Conservation (phyloP, 2,329 filamentous ascomycete genomes). For the Cephalotrichum gorgonifer region DNA sequence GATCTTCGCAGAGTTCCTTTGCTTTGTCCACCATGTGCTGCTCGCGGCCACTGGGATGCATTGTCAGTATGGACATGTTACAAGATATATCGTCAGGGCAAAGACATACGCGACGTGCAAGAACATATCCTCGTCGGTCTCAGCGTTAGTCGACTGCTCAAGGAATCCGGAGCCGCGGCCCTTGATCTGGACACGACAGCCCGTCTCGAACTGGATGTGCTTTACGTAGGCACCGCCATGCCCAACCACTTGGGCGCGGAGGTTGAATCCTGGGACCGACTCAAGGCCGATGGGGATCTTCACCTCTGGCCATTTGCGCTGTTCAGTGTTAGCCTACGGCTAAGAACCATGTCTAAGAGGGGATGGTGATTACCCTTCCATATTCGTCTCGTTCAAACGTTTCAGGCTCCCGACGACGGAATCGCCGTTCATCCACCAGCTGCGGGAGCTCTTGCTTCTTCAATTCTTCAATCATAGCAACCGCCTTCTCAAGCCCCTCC, state of each 20-base stretch:
- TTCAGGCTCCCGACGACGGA: constrained; percentile 73
- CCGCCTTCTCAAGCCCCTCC: constrained; percentile 79
- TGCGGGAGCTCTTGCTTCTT: constrained; percentile 96
- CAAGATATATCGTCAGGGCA: background rate
- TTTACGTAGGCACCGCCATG: constrained; percentile 94
- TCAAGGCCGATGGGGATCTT: constrained; percentile 87
- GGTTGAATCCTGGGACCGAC: constrained; percentile 86
- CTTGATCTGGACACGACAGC: constrained; percentile 96
- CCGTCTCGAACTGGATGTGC: constrained; percentile 91
- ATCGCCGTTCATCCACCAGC: constrained; percentile 86
- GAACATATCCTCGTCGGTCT: constrained; percentile 95
- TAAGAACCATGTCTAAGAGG: constrained; percentile 4
- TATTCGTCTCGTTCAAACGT: constrained; percentile 82
- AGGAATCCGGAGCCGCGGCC: constrained; percentile 91
- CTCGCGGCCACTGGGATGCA: constrained; percentile 62
- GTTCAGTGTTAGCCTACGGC: constrained; percentile 8
- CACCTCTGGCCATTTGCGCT: constrained; percentile 99
- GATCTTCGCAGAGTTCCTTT: constrained; percentile 79
- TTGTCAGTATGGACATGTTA: constrained; percentile 18
- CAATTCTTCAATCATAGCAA: constrained; percentile 82
- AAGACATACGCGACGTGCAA: constrained; percentile 78
- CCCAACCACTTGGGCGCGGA: constrained; percentile 91
- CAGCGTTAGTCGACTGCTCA: constrained; percentile 74
- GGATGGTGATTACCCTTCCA: constrained; percentile 55
- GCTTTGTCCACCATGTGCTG: constrained; percentile 75